Conservation (phyloP, 73 alveolate species). For the Symbiodinium pilosum region DNA sequence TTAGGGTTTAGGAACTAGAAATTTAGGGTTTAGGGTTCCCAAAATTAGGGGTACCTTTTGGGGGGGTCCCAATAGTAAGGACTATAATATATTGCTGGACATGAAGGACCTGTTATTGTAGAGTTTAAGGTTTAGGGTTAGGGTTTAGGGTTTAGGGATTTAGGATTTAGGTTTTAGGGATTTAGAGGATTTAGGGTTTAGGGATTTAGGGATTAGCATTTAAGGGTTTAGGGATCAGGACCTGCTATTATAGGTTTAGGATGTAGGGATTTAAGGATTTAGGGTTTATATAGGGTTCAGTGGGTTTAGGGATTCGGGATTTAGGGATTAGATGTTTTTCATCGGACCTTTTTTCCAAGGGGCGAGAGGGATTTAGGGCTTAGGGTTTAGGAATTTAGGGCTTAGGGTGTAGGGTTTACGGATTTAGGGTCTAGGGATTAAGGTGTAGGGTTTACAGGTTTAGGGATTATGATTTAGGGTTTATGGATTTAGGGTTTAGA, state of each 20-base stretch:
- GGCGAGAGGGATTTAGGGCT: too few species aligned
- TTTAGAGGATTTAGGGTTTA: neutral
- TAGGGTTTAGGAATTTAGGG: too few species aligned
- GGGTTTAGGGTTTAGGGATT: neutral
- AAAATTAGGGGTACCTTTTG: neutral
- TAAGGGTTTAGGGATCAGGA: neutral
- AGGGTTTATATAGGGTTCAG: neutral
- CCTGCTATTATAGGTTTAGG: neutral
- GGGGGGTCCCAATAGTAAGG: too few species aligned
- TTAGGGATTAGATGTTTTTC: too few species aligned
- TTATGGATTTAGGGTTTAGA: too few species aligned
- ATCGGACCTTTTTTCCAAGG: too few species aligned
- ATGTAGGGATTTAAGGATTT: neutral
- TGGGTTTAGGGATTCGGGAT: neutral
- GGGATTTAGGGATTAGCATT: neutral
- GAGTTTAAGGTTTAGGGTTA: neutral
- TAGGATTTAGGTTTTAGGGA: neutral
- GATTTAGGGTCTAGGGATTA: too few species aligned
- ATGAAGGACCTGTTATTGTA: neutral
- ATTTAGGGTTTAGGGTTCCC: neutral
- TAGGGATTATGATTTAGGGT: too few species aligned
- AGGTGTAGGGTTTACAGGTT: too few species aligned
- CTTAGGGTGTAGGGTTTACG: too few species aligned
- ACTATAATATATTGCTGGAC: too few species aligned
- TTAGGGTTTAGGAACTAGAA: neutral